These are phyloP conservation scores for Colletotrichum caudatum DNA, from an alignment of 2,329 filamentous ascomycete genomes.

Conservation along the genomic window DNA sequence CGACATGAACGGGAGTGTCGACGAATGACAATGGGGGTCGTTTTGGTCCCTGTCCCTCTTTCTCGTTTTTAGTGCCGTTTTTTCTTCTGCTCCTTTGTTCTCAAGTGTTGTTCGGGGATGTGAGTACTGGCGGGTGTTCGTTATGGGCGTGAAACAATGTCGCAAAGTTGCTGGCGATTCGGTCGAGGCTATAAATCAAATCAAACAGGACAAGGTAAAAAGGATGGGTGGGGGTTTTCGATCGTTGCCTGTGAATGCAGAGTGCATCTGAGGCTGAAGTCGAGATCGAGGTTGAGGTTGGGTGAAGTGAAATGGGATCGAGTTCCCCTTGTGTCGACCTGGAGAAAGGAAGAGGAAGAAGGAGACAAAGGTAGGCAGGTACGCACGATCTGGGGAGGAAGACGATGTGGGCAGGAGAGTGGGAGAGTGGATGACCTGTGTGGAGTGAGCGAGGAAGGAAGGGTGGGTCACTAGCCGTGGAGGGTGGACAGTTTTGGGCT, in stretches of 20 bases:
- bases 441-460: slow-evolving; percentile 32
- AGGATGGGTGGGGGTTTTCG: background rate
- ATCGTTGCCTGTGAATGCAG: background rate
- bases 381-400: slow-evolving; percentile 39
- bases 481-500: slow-evolving; percentile 28
- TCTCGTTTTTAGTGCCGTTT: slow-evolving; percentile 4
- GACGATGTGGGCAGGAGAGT: slow-evolving; percentile 37
- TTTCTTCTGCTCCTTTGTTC: slow-evolving; percentile 11
- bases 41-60: slow-evolving; percentile 20
- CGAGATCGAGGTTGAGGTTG: background rate
- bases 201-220: slow-evolving; percentile 8
- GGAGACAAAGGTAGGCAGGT: slow-evolving; percentile 28
- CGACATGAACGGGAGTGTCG: slow-evolving; percentile 30
- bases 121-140: slow-evolving; percentile 17
- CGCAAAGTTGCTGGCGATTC: slow-evolving; percentile 20
- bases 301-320: slow-evolving; percentile 23
- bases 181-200: slow-evolving; percentile 9
- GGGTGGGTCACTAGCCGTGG: slow-evolving; percentile 27
- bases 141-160: slow-evolving; percentile 34
- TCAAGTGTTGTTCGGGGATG: slow-evolving; percentile 7
- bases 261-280: background rate
- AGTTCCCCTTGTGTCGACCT: slow-evolving; percentile 35
- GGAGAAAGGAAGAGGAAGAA: slow-evolving; percentile 28
- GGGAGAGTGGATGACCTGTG: slow-evolving; percentile 30
- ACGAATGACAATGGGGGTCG: slow-evolving; percentile 14